Conservation (phyloP, 116 monocot species). For the Papilionanthe hybrid region DNA sequence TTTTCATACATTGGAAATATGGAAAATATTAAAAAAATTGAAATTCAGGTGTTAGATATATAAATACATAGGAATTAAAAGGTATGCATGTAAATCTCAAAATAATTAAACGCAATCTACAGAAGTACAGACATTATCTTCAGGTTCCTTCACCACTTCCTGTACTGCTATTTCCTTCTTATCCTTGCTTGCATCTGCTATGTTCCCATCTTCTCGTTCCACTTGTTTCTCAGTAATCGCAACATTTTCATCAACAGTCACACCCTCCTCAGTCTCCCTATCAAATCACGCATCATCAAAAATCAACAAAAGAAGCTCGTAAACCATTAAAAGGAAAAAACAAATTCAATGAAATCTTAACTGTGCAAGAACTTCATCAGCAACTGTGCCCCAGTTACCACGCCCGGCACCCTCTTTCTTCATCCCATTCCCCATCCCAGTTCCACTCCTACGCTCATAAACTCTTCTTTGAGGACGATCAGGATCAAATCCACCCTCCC, state of each 20-base stretch:
- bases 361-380: slow-evolving; percentile 54
- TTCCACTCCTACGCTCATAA: slow-evolving; percentile 81
- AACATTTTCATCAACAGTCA: slow-evolving; percentile 26
- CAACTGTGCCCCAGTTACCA: slow-evolving; percentile 80
- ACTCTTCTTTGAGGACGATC: slow-evolving; percentile 19
- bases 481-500: slow-evolving; percentile 18
- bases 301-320: background rate
- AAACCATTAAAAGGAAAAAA: background rate
- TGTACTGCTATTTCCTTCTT: slow-evolving; percentile 25
- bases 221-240: slow-evolving; percentile 19
- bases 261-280: slow-evolving; percentile 32
- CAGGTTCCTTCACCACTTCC: slow-evolving; percentile 33
- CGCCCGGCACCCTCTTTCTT: slow-evolving; percentile 83
- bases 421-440: slow-evolving; percentile 71
- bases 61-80: no score
- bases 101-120: background rate
- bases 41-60: no score
- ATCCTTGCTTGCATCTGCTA: slow-evolving; percentile 21
- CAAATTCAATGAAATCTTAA: slow-evolving; percentile 17
- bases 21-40: no score
- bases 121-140: slow-evolving; percentile 36
- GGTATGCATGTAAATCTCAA: no score
- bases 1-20: no score
- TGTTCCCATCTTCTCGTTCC: slow-evolving; percentile 16
- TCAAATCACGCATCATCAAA: background rate